Evolutionary conservation across 371 early-diverging fungal species (phyloP), one percentile per base, ranked within the genome.

Genomic region (Capillidium heterosporum): DNA sequence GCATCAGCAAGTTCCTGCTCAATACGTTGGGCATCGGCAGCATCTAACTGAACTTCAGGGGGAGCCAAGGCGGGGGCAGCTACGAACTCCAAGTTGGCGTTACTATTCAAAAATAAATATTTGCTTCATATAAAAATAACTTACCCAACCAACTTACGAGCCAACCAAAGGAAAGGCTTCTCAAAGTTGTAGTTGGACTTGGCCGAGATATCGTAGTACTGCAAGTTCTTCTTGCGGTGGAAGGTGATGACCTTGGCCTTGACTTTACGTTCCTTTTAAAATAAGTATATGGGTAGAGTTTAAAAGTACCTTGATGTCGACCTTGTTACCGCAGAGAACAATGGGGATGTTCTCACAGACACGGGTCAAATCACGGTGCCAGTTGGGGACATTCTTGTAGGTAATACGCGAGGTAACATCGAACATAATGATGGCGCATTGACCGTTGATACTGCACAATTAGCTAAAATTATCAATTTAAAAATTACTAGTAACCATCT

Each of bases 141-240:
- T 40, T 73, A 80, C 80, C 81, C 94, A 64, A 84, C 76, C 62
- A 99, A 81, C 81, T 95, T 97, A 65, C 98, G 87, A 32, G 99
- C 94, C 61, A 99, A 82, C 91, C 93, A 91, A 63, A 99, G 77
- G 91, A 99, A 99, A 56, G 99, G 99, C 85, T 96, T 95, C 76
- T 98, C 99, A 71, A 98, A 99, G 89, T 99, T 99, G 84, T 99
- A 97, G 85, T 98, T 98, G 70, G 80, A 79, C 85, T 99, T 99
- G 69, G 99, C 99, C 64, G 89, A 87, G 67, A 99, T 97, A 74
- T 99, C 99, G 76, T 95, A 95, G 87, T 99, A 99, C 74, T 96
- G 96, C 55, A 94, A 84, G 76, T 96, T 96, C 89, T 94, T 91
- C 87, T 94, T 98, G 68, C 97, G 81, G 83, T 98, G 98, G 93